These are phyloP conservation scores for Aspergillus ustus DNA, from an alignment of 2,329 filamentous ascomycete species.

Conservation along the genomic window DNA sequence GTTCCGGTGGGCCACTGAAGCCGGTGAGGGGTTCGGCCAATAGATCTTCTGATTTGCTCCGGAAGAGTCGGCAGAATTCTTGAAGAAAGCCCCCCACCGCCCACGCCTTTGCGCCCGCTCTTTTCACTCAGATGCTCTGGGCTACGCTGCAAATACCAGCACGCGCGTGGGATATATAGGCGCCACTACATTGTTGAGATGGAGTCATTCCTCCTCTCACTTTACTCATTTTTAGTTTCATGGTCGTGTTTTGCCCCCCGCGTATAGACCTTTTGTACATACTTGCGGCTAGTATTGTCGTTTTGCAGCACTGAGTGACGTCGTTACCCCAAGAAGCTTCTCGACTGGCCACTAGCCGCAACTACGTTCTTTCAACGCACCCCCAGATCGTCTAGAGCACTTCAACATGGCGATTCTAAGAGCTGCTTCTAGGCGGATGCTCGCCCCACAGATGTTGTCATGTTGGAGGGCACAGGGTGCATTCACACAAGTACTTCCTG, in stretches of 20 bases:
- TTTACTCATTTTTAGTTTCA: conserved; percentile 1
- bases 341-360: background rate
- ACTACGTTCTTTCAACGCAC: background rate
- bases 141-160: conserved; percentile 52
- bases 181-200: conserved; percentile 6
- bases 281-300: background rate
- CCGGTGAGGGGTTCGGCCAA: background rate
- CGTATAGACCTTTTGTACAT: background rate
- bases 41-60: background rate
- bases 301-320: conserved; percentile 1
- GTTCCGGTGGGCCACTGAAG: conserved; percentile 15
- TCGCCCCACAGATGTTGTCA: conserved; percentile 4
- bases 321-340: background rate
- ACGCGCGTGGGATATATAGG: conserved; percentile 30
- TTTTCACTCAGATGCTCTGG: conserved; percentile 37
- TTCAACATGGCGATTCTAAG: conserved; percentile 14
- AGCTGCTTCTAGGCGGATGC: conserved; percentile 10
- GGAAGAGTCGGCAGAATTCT: conserved; percentile 21
- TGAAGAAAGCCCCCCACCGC: conserved; percentile 33
- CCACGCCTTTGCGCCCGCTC: background rate
- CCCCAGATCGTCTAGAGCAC: background rate
- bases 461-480: background rate
- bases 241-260: background rate
- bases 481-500: background rate
- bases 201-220: background rate